Conservation (phyloP, 2,329 filamentous ascomycete species). For the Scleromitrula shiraiana region DNA sequence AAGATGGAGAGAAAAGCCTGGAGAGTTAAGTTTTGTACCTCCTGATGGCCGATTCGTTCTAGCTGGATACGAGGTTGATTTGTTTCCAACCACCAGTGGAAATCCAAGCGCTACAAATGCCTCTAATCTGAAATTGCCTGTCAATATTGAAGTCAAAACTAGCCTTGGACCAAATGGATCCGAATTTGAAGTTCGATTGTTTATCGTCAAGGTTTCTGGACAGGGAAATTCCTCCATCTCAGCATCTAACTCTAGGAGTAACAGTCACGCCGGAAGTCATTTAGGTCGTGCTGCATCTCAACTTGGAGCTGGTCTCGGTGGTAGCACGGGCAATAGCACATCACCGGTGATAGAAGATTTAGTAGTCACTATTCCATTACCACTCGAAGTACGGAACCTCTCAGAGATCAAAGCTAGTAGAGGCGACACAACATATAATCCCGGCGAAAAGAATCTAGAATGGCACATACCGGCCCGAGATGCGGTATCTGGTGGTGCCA, state of each 20-base stretch:
- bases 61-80: slow-evolving; percentile 87
- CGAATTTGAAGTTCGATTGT: slow-evolving; percentile 82
- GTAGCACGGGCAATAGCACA: slow-evolving; percentile 35
- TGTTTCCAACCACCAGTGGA: slow-evolving; percentile 63
- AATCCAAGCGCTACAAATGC: slow-evolving; percentile 46
- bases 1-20: slow-evolving; percentile 82
- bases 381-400: slow-evolving; percentile 70
- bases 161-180: slow-evolving; percentile 65
- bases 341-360: slow-evolving; percentile 64
- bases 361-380: slow-evolving; percentile 69
- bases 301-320: slow-evolving; percentile 35
- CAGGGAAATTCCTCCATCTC: slow-evolving; percentile 32
- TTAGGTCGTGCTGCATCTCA: slow-evolving; percentile 38
- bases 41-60: slow-evolving; percentile 91
- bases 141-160: slow-evolving; percentile 73
- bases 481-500: slow-evolving; percentile 60
- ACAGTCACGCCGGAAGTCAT: slow-evolving; percentile 26
- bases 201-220: slow-evolving; percentile 58
- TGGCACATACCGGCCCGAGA: slow-evolving; percentile 81
- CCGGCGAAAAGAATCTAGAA: slow-evolving; percentile 63
- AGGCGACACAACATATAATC: slow-evolving; percentile 76
- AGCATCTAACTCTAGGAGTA: slow-evolving; percentile 32
- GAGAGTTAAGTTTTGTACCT: slow-evolving; percentile 90
- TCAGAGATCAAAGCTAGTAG: slow-evolving; percentile 72
- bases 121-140: slow-evolving; percentile 67